Percentiles rank a stretch among this genome's conserved stretches.
Conservation (phyloP, 2,329 filamentous ascomycete species). For the Coniochaeta pulveracea region DNA sequence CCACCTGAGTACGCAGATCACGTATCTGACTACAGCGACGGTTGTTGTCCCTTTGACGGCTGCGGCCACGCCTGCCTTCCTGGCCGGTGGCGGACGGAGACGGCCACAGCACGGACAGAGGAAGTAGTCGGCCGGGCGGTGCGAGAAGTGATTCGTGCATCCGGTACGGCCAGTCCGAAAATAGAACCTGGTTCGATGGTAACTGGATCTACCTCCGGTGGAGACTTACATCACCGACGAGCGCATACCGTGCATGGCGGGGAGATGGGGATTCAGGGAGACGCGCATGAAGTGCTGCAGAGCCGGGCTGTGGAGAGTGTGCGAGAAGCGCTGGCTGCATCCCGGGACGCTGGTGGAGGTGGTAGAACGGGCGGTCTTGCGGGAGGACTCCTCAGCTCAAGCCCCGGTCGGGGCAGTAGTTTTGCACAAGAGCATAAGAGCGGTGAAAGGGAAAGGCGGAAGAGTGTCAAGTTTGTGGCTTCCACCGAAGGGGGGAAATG, state of each 20-base stretch:
- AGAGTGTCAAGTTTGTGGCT: constrained; percentile 50
- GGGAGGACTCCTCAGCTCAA: constrained; percentile 34
- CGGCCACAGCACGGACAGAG: constrained; percentile 31
- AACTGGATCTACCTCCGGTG: constrained; percentile 8
- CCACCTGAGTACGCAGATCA: constrained; percentile 14
- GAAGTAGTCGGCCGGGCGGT: constrained; percentile 35
- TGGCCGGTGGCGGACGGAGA: constrained; percentile 40
- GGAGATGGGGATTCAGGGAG: constrained; percentile 27
- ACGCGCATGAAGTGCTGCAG: constrained; percentile 43
- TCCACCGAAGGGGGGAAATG: neutral
- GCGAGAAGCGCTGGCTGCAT: constrained; percentile 36
- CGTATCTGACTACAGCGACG: constrained; percentile 31
- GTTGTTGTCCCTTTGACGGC: constrained; percentile 53
- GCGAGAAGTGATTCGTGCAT: constrained; percentile 21
- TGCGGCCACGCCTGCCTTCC: constrained; percentile 54
- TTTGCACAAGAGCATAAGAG: constrained; percentile 1
- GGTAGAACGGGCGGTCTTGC: constrained; percentile 8
- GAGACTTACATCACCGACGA: constrained; percentile 5
- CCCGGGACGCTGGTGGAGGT: constrained; percentile 2
- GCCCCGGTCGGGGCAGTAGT: constrained; percentile 20
- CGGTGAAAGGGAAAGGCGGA: constrained; percentile 41
- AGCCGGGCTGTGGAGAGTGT: constrained; percentile 51
- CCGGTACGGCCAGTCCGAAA: neutral
- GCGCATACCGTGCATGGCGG: constrained; percentile 3
- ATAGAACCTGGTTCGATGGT: neutral